These are phyloP conservation scores for Niveomyces coronatus DNA, from an alignment of 2,329 filamentous ascomycete genomes.

Conservation along the genomic window DNA sequence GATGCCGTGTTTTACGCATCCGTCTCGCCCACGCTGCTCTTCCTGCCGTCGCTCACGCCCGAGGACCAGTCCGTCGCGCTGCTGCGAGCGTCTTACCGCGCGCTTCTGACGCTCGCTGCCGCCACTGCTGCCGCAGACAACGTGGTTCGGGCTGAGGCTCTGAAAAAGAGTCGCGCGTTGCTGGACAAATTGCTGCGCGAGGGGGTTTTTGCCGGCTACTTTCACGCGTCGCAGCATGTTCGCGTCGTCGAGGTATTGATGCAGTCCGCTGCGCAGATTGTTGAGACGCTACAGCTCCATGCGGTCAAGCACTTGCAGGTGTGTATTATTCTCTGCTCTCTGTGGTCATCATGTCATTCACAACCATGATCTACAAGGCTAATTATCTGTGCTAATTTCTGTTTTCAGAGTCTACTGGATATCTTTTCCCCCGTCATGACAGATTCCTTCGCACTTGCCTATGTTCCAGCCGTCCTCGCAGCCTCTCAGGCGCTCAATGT, in stretches of 20 bases:
- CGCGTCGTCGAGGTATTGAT: constrained; percentile 48
- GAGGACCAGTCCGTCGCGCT: constrained; percentile 58
- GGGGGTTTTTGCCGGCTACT: constrained; percentile 43
- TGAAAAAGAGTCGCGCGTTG: constrained; percentile 26
- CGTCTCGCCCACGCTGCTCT: constrained; percentile 61
- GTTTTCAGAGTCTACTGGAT: constrained; percentile 50
- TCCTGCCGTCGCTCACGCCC: constrained; percentile 66
- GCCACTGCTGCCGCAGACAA: constrained; percentile 16
- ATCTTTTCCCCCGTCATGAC: constrained; percentile 54
- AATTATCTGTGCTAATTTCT: constrained; percentile 8
- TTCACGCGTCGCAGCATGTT: constrained; percentile 49
- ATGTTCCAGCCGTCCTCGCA: constrained; percentile 41
- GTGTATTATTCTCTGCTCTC: constrained; percentile 10
- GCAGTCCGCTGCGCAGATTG: constrained; percentile 34
- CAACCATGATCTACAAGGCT: too few relatives aligned
- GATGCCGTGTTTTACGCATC: constrained; percentile 58
- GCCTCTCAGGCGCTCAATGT: constrained; percentile 44
- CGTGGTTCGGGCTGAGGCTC: too few relatives aligned
- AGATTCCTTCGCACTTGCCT: constrained; percentile 54
- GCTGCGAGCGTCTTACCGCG: constrained; percentile 54
- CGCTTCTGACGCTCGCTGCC: constrained; percentile 47
- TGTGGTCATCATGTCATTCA: too few relatives aligned
- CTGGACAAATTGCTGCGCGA: constrained; percentile 46
- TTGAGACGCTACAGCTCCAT: constrained; percentile 49
- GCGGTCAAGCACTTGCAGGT: constrained; percentile 59